A percentile compares a stretch with the other conserved stretches of the same genome.
phyloP scores from a whole-genome alignment of 352 stramenopile genomes.

The Phytopythium sindhum region DNA sequence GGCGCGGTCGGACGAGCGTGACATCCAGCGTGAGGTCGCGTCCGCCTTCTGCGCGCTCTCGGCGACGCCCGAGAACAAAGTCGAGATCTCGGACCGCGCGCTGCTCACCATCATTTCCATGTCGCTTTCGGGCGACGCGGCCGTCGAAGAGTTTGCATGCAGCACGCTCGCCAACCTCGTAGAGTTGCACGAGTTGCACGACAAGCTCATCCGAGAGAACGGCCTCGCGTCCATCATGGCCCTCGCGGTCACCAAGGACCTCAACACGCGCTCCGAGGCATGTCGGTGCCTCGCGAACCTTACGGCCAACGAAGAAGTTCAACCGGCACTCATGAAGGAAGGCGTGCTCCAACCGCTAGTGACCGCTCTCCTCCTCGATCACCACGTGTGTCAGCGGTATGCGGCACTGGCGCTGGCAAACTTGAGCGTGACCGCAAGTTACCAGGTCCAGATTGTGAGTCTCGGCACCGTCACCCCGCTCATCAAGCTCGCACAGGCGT shows the following conservation, averaged over 20 bases:
- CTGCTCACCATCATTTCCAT: conserved; percentile 95
- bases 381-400: conserved; percentile 94
- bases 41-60: conserved; percentile 94
- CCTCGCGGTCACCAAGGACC: conserved; percentile 85
- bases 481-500: conserved; percentile 81
- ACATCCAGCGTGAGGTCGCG: conserved; percentile 91
- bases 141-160: conserved; percentile 91
- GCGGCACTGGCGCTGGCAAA: conserved; percentile 93
- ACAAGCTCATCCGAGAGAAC: conserved; percentile 93
- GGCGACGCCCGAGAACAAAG: conserved; percentile 94
- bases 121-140: conserved; percentile 88
- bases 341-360: conserved; percentile 90
- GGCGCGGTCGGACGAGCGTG: conserved; percentile 88
- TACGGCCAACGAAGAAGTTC: conserved; percentile 92
- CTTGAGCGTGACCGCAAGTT: conserved; percentile 90
- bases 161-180: conserved; percentile 95
- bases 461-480: conserved; percentile 91
- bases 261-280: conserved; percentile 90
- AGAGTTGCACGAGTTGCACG: conserved; percentile 93
- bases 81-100: conserved; percentile 91
- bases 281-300: conserved; percentile 94
- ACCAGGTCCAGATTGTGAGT: conserved; percentile 95
- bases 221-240: conserved; percentile 91
- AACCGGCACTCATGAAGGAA: conserved; percentile 90
- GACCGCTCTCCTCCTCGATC: conserved; percentile 79